These are phyloP conservation scores for Trichoderma sp. DNA, from an alignment of 2,329 filamentous ascomycete genomes.

Conservation along the genomic window DNA sequence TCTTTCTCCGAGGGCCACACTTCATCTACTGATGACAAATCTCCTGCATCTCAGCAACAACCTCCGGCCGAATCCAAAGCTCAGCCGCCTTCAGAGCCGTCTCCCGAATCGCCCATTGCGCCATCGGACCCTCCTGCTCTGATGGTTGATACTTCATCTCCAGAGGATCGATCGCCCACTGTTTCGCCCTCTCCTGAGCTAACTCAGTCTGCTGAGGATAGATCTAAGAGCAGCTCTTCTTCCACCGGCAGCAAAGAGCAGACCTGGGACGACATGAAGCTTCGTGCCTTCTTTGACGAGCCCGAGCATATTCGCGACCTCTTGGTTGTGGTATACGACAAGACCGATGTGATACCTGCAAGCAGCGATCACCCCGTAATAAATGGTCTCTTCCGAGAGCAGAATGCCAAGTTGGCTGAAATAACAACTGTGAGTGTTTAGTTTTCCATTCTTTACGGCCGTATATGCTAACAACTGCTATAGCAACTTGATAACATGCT, in stretches of 20 bases:
- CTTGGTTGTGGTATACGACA: constrained; percentile 90
- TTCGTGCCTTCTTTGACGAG: constrained; percentile 90
- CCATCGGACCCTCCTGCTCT: constrained; percentile 65
- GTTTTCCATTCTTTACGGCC: background rate
- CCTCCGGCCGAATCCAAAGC: constrained; percentile 33
- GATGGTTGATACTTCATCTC: constrained; percentile 71
- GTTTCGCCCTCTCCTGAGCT: constrained; percentile 69
- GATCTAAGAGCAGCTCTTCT: constrained; percentile 43
- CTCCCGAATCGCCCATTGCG: constrained; percentile 37
- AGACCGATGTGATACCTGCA: constrained; percentile 77
- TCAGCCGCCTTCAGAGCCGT: background rate
- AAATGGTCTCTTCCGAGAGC: constrained; percentile 78
- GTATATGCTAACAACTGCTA: constrained; percentile 30
- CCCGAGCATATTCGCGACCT: constrained; percentile 87
- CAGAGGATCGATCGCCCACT: constrained; percentile 66
- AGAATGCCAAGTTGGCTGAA: constrained; percentile 82
- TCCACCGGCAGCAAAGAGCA: constrained; percentile 45
- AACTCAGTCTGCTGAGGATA: constrained; percentile 51
- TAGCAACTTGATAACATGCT: constrained; percentile 85
- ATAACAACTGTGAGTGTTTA: constrained; percentile 70
- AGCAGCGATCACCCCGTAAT: constrained; percentile 85
- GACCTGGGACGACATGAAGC: constrained; percentile 83
- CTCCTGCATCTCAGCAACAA: constrained; percentile 35
- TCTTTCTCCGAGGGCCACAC: constrained; percentile 49
- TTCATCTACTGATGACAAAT: constrained; percentile 41